Evolutionary conservation across 2,329 filamentous ascomycete genomes (phyloP).

Genomic region (Xylaria digitata): DNA sequence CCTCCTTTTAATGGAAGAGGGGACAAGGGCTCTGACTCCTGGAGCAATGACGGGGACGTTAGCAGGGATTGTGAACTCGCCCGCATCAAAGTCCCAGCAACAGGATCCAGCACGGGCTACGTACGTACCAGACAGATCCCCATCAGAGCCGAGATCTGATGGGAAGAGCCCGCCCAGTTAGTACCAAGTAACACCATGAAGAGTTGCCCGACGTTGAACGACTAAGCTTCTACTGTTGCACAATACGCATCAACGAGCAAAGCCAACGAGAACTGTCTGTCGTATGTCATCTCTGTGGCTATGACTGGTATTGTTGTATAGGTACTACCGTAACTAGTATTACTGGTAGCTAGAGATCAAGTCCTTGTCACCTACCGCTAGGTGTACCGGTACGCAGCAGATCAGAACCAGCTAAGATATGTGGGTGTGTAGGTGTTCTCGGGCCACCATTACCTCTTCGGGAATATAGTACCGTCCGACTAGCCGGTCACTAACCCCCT

Average conservation of each 20-base stretch:
- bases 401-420: constrained; percentile 26
- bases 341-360: constrained; percentile 13
- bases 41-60: constrained; percentile 52
- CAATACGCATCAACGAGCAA: constrained; percentile 32
- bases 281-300: constrained; percentile 15
- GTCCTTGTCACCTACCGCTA: constrained; percentile 24
- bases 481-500: constrained; percentile 49
- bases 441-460: constrained; percentile 50
- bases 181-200: constrained; percentile 40
- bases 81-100: constrained; percentile 46
- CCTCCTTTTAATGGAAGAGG: constrained; percentile 55
- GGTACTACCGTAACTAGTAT: constrained; percentile 7
- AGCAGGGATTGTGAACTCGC: constrained; percentile 43
- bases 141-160: constrained; percentile 45
- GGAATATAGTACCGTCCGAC: constrained; percentile 48
- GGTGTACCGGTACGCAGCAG: constrained; percentile 13
- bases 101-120: constrained; percentile 37
- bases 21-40: constrained; percentile 51
- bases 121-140: constrained; percentile 40
- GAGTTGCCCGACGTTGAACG: constrained; percentile 56
- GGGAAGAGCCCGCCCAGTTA: constrained; percentile 26
- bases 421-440: constrained; percentile 43
- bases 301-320: constrained; percentile 1
- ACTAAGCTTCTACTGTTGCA: constrained; percentile 43
- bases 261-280: constrained; percentile 13